These are phyloP conservation scores for Chaetomium sp. DNA, from an alignment of 2,329 filamentous ascomycete genomes.

Conservation along the genomic window DNA sequence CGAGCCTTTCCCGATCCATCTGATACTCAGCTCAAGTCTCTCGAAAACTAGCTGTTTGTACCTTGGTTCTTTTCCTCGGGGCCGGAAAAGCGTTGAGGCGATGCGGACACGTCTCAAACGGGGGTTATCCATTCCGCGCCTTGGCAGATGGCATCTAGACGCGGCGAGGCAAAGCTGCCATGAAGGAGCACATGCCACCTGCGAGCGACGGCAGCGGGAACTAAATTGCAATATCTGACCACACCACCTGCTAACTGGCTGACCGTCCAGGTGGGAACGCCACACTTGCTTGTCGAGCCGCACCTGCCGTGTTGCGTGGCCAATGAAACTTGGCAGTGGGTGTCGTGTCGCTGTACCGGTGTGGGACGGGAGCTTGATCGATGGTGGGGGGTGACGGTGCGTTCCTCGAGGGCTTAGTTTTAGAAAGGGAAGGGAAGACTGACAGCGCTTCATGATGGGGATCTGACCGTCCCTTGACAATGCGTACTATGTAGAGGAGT, in stretches of 20 bases:
- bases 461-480: not conserved
- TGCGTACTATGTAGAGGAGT: not conserved
- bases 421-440: too few relatives aligned
- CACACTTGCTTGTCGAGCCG: slow-evolving; percentile 16
- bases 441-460: not conserved
- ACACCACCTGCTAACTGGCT: slow-evolving; percentile 20
- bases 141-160: slow-evolving; percentile 8
- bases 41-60: too few relatives aligned
- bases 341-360: slow-evolving; percentile 13
- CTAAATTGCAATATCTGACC: slow-evolving; percentile 20
- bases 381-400: too few relatives aligned
- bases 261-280: slow-evolving; percentile 19
- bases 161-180: slow-evolving; percentile 11
- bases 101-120: slow-evolving; percentile 2
- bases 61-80: not conserved
- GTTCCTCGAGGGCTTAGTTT: too few relatives aligned
- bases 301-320: slow-evolving; percentile 10
- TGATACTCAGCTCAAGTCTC: too few relatives aligned
- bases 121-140: not conserved
- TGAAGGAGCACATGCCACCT: slow-evolving; percentile 9
- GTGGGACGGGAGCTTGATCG: slow-evolving; percentile 1
- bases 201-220: slow-evolving; percentile 17
- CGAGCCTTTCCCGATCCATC: too few relatives aligned
- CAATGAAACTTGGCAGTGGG: slow-evolving; percentile 8
- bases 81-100: slow-evolving; percentile 10